Evolutionary conservation across 2,329 filamentous ascomycete genomes (phyloP).

Genomic region (Aspergillus sp.): DNA sequence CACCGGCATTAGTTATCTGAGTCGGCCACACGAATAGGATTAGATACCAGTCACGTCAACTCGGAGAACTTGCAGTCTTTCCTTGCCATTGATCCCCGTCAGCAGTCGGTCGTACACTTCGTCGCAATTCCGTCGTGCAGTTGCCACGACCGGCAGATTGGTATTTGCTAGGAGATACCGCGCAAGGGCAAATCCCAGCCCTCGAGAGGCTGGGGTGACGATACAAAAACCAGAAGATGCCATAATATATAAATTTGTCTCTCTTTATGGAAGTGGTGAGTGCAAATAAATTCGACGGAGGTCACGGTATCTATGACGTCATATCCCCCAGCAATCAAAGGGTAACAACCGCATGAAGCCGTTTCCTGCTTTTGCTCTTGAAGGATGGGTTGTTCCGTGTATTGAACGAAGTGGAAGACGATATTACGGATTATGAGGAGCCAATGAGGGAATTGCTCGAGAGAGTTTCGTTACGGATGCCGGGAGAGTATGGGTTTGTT

Average conservation of each 20-base stretch:
- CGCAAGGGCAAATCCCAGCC: slow-evolving; percentile 55
- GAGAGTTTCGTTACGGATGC: slow-evolving; percentile 42
- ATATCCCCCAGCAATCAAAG: background rate
- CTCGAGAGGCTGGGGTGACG: slow-evolving; percentile 52
- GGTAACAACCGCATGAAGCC: too few species aligned
- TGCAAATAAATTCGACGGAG: background rate
- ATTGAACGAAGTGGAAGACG: slow-evolving; percentile 58
- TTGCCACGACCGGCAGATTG: slow-evolving; percentile 51
- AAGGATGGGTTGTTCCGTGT: slow-evolving; percentile 46
- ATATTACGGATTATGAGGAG: slow-evolving; percentile 45
- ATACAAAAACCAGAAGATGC: slow-evolving; percentile 11
- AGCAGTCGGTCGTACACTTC: slow-evolving; percentile 45
- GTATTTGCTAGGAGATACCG: slow-evolving; percentile 51
- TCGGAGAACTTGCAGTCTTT: slow-evolving; percentile 44
- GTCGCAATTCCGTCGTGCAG: slow-evolving; percentile 47
- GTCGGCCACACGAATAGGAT: background rate
- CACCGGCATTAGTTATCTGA: slow-evolving; percentile 1
- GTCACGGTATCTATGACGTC: background rate
- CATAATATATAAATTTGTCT: background rate
- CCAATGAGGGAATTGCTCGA: slow-evolving; percentile 48
- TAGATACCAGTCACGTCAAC: slow-evolving; percentile 50
- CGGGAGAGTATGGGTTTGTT: slow-evolving; percentile 52
- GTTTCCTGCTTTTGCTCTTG: background rate
- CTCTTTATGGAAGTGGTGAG: background rate
- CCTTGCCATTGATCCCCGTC: slow-evolving; percentile 37